phyloP scores from a whole-genome alignment of 139 green algal genomes.

The Chlorella sp. region DNA sequence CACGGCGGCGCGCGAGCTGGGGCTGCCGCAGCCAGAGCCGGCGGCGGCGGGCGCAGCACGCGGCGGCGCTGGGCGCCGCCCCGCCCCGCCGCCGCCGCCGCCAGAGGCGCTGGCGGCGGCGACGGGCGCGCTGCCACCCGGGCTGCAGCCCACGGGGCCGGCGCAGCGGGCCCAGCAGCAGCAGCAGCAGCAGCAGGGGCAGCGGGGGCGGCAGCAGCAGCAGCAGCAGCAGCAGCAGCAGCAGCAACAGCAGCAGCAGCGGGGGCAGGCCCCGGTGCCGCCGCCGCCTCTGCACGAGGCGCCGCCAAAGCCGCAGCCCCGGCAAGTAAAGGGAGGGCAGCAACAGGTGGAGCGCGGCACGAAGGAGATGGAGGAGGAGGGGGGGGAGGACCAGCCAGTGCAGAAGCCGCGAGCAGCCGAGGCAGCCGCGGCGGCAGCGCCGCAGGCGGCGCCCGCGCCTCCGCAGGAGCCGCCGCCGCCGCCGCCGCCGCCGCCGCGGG shows the following conservation, averaged over 20 bases:
- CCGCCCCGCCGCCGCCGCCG: background rate
- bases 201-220: background rate
- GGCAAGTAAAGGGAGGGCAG: too few species aligned
- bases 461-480: background rate
- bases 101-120: background rate
- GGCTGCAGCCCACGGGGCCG: background rate
- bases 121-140: background rate
- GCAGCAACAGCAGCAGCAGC: background rate
- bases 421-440: background rate
- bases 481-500: too few species aligned
- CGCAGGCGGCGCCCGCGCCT: background rate
- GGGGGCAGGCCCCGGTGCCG: background rate
- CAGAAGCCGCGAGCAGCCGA: background rate
- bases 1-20: background rate
- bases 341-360: too few species aligned
- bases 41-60: conserved; percentile 4
- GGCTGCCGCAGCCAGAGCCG: conserved; percentile 2
- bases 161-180: background rate
- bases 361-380: background rate
- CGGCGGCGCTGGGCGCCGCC: background rate
- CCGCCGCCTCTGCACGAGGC: background rate
- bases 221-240: background rate
- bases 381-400: background rate
- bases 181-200: background rate
- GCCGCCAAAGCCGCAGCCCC: background rate